Percentiles rank a stretch among this genome's conserved stretches.
These are phyloP conservation scores for Solanum infundibuliforme DNA, from an alignment of 257 asterid species.

Conservation along the genomic window DNA sequence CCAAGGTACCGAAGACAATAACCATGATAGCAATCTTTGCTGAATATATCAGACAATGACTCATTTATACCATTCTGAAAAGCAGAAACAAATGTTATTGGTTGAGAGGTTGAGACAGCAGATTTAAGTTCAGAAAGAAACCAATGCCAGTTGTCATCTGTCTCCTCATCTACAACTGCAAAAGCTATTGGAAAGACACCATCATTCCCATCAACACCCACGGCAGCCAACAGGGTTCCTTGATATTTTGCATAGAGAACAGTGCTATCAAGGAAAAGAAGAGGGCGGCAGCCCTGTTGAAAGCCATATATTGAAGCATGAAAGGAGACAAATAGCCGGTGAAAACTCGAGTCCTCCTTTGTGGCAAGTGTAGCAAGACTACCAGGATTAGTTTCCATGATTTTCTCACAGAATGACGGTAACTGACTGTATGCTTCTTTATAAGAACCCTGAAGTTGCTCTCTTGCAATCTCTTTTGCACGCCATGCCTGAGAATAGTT, in stretches of 20 bases:
- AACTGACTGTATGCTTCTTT: conserved; percentile 84
- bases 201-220: conserved; percentile 88
- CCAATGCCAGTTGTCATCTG: conserved; percentile 92
- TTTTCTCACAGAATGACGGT: conserved; percentile 78
- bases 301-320: conserved; percentile 88
- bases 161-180: conserved; percentile 95
- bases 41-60: conserved; percentile 62
- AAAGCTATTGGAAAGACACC: conserved; percentile 87
- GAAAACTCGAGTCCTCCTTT: conserved; percentile 92
- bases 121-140: conserved; percentile 75
- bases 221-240: conserved; percentile 84
- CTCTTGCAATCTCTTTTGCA: conserved; percentile 95
- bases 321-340: conserved; percentile 69
- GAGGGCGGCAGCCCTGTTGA: conserved; percentile 81
- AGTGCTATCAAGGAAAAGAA: conserved; percentile 82
- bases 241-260: conserved; percentile 93
- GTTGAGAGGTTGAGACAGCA: conserved; percentile 60
- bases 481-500: conserved; percentile 99
- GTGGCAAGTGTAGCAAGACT: conserved; percentile 74
- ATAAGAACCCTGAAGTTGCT: conserved; percentile 98
- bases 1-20: conserved; percentile 84
- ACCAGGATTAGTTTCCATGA: conserved; percentile 90
- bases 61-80: conserved; percentile 78
- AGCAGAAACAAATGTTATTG: conserved; percentile 81
- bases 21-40: conserved; percentile 76